Conservation (phyloP, 257 asterid species). For the Sherardia arvensis region DNA sequence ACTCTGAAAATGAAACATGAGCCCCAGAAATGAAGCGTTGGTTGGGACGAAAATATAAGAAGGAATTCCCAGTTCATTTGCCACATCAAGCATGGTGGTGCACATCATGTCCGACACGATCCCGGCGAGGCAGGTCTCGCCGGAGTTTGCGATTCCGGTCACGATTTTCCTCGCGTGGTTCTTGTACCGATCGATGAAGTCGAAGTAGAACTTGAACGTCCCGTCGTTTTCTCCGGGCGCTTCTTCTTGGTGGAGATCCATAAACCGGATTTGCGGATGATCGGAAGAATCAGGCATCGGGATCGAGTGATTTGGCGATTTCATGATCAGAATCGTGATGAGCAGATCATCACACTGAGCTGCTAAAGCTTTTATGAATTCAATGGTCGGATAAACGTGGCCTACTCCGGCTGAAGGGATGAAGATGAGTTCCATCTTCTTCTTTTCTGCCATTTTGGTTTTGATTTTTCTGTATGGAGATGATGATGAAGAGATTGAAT, state of each 20-base stretch:
- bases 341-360: constrained; percentile 10
- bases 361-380: constrained; percentile 10
- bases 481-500: no score
- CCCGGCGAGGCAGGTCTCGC: background rate
- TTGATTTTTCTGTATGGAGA: background rate
- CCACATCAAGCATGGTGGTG: background rate
- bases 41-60: background rate
- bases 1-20: background rate
- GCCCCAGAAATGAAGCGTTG: background rate
- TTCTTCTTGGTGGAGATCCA: background rate
- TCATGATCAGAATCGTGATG: constrained; percentile 13
- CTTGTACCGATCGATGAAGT: background rate
- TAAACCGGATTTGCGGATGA: background rate
- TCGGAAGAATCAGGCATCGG: background rate
- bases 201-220: background rate
- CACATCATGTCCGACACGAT: background rate
- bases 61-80: background rate
- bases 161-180: background rate
- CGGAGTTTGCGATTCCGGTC: background rate
- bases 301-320: background rate
- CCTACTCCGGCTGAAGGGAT: constrained; percentile 6
- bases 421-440: constrained; percentile 9
- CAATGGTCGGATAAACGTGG: constrained; percentile 1
- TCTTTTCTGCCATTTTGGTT: background rate
- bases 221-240: background rate